A percentile compares a stretch with the other conserved stretches of the same genome.
Conservation (phyloP, 495 filamentous ascomycete species). For the Penicillium dipodomyicola region DNA sequence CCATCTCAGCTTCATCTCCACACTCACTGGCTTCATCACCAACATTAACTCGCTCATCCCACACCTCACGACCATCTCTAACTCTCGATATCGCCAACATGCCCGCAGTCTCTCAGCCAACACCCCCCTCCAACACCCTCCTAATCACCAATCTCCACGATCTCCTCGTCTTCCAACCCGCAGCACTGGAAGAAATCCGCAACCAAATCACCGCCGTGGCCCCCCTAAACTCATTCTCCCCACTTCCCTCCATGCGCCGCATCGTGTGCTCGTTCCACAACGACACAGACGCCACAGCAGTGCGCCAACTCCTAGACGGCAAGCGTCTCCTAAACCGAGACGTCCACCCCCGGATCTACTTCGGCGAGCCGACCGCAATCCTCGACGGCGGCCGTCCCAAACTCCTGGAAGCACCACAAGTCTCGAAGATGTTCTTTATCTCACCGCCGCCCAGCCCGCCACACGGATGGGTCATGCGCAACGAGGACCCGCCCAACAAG, state of each 20-base stretch:
- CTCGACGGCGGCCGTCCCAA: constrained; percentile 45
- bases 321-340: constrained; percentile 59
- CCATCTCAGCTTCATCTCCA: constrained; percentile 27
- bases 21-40: constrained; percentile 28
- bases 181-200: constrained; percentile 74
- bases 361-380: constrained; percentile 73
- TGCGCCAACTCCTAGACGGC: constrained; percentile 70
- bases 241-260: constrained; percentile 86
- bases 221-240: constrained; percentile 81
- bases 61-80: constrained; percentile 51
- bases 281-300: constrained; percentile 66
- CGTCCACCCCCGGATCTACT: constrained; percentile 77
- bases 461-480: constrained; percentile 85
- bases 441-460: constrained; percentile 88
- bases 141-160: constrained; percentile 85
- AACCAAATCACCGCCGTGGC: constrained; percentile 63
- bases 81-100: constrained; percentile 79
- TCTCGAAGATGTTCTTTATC: constrained; percentile 95
- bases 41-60: constrained; percentile 39
- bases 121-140: constrained; percentile 87
- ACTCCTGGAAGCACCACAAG: constrained; percentile 77
- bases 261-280: constrained; percentile 86
- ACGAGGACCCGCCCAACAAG: constrained; percentile 92
- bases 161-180: constrained; percentile 71
- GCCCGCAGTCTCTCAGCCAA: constrained; percentile 73